Percentiles rank a stretch among this genome's conserved stretches.
Evolutionary conservation across 2,329 filamentous ascomycete species (phyloP).

Genomic region (Clarireedia sp.): DNA sequence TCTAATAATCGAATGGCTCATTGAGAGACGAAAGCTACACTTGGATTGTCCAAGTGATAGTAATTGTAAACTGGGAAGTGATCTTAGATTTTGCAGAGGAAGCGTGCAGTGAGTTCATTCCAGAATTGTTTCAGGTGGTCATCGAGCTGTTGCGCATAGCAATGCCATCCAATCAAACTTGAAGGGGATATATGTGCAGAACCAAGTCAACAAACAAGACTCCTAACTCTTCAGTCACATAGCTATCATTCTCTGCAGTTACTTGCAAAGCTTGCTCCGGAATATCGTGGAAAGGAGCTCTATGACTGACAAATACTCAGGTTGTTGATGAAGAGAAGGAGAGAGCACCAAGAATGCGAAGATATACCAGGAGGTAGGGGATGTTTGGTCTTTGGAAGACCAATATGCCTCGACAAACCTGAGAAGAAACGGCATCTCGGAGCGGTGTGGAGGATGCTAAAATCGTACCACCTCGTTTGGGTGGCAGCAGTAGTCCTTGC

Average conservation of each 20-base stretch:
- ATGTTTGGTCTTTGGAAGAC: conserved; percentile 25
- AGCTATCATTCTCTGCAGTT: background rate
- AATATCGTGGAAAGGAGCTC: background rate
- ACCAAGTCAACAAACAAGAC: no score
- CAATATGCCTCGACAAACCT: background rate
- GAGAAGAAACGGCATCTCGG: background rate
- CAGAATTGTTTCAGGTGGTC: background rate
- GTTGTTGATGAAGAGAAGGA: conserved; percentile 49
- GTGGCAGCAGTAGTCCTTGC: background rate
- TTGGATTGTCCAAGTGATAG: conserved; percentile 56
- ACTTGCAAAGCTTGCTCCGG: background rate
- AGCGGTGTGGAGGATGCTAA: background rate
- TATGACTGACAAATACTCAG: conserved; percentile 27
- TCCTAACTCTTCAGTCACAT: background rate
- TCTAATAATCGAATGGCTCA: conserved; percentile 62
- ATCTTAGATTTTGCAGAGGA: conserved; percentile 51
- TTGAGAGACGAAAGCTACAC: conserved; percentile 53
- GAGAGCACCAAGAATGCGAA: conserved; percentile 55
- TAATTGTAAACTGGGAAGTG: conserved; percentile 50
- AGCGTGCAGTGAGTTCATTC: conserved; percentile 44
- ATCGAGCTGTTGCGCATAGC: background rate
- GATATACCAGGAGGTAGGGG: conserved; percentile 22
- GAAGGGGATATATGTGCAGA: no score
- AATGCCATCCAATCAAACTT: no score
- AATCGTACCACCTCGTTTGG: background rate